phyloP scores from a whole-genome alignment of 176 grass and related monocot genomes.

The Cenchrus americanus region DNA sequence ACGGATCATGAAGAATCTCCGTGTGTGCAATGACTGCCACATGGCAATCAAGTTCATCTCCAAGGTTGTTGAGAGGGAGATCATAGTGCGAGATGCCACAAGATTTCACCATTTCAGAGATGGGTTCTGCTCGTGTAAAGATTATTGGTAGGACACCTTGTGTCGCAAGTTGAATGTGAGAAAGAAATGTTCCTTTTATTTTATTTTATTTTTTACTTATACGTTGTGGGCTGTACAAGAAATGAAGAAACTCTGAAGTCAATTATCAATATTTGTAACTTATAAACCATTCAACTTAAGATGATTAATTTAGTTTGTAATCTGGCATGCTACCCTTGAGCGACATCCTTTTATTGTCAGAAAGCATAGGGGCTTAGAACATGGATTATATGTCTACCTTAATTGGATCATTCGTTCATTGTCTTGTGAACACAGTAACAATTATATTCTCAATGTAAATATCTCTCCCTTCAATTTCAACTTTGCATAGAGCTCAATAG shows the following conservation, averaged over 20 bases:
- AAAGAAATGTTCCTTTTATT: background rate
- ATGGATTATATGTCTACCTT: background rate
- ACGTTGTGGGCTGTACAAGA: background rate
- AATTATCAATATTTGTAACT: background rate
- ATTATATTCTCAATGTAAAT: background rate
- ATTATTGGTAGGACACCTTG: constrained; percentile 65
- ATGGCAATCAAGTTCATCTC: constrained; percentile 71
- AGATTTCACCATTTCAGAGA: constrained; percentile 82
- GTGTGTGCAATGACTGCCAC: constrained; percentile 81
- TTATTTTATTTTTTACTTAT: constrained; percentile 8
- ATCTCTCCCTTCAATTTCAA: background rate
- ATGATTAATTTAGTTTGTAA: background rate
- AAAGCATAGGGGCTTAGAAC: background rate
- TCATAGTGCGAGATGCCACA: constrained; percentile 72
- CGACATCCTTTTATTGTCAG: background rate
- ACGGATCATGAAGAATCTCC: constrained; percentile 78
- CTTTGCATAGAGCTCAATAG: background rate
- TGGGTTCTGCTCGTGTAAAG: constrained; percentile 73
- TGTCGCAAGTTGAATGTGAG: background rate
- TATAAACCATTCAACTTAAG: background rate
- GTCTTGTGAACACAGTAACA: constrained; percentile 11
- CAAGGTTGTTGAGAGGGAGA: constrained; percentile 64
- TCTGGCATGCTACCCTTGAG: background rate
- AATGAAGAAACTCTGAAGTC: background rate
- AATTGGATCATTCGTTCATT: background rate